A percentile compares a stretch with the other conserved stretches of the same genome.
phyloP scores from a whole-genome alignment of 176 grass and related monocot genomes.

The Microstegium vimineum region DNA sequence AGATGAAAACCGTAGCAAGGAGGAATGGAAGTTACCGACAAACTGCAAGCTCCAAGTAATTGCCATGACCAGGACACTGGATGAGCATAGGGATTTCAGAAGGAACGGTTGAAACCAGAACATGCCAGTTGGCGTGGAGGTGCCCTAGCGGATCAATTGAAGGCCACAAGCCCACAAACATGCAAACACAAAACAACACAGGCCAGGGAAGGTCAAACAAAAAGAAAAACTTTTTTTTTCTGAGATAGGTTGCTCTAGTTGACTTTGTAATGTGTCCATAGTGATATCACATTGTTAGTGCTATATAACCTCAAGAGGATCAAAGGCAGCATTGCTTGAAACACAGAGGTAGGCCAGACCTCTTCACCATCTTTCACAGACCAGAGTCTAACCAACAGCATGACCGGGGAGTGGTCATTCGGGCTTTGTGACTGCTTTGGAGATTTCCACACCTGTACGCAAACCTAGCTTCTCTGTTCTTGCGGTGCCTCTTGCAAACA shows the following conservation, averaged over 20 bases:
- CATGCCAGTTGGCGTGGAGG: not conserved
- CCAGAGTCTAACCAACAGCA: not conserved
- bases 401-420: constrained; percentile 46
- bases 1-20: not conserved
- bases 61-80: not conserved
- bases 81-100: not conserved
- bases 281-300: not conserved
- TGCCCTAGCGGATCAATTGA: constrained; percentile 2
- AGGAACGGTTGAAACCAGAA: constrained; percentile 9
- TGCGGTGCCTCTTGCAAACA: not conserved
- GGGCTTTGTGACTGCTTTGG: constrained; percentile 41
- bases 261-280: not conserved
- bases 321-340: not conserved
- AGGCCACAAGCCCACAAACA: not conserved
- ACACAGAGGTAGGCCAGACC: not conserved
- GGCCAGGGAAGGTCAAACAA: not conserved
- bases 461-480: not conserved
- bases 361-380: not conserved
- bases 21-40: not conserved
- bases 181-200: not conserved
- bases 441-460: constrained; percentile 41
- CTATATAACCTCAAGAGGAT: constrained; percentile 9
- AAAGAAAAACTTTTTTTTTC: not conserved
- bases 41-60: constrained; percentile 9
- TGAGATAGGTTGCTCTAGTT: not conserved